These are phyloP conservation scores for Scenedesmus sp. DNA, from an alignment of 163 green algal species.

Conservation along the genomic window DNA sequence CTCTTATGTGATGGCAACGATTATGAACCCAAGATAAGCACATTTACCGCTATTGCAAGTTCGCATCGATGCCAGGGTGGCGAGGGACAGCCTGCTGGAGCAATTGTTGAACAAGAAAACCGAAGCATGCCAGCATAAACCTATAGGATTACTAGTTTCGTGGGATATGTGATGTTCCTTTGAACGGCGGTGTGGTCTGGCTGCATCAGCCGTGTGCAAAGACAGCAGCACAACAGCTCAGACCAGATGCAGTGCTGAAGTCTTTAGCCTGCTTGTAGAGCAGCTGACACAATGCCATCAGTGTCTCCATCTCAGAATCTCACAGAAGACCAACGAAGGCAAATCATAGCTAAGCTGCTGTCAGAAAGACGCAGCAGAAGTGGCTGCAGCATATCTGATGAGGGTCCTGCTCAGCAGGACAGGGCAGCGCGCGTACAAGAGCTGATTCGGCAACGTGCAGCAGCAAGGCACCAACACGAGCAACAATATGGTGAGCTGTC, in stretches of 20 bases:
- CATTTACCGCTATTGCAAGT: background rate
- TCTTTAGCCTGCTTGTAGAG: background rate
- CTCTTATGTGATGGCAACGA: no score
- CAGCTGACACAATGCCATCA: background rate
- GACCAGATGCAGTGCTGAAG: background rate
- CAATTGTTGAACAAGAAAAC: background rate
- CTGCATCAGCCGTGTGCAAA: background rate
- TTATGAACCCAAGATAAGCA: background rate
- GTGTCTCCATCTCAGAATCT: background rate
- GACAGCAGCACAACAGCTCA: background rate
- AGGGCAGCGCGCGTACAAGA: slow-evolving; percentile 18
- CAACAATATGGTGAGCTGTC: background rate
- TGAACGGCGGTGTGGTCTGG: background rate
- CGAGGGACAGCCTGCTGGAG: background rate
- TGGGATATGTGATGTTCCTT: background rate
- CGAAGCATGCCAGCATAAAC: background rate
- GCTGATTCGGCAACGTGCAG: slow-evolving; percentile 11
- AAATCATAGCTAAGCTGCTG: slow-evolving; percentile 37
- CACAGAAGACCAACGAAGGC: slow-evolving; percentile 23
- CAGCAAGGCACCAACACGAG: slow-evolving; percentile 20
- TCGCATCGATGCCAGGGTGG: background rate
- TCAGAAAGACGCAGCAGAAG: slow-evolving; percentile 21
- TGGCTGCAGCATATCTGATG: background rate
- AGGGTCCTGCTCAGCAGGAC: background rate
- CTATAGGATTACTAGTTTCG: background rate